A percentile compares a stretch with the other conserved stretches of the same genome.
phyloP scores from a whole-genome alignment of 805 yeast species.

The Starmerella sp. region DNA sequence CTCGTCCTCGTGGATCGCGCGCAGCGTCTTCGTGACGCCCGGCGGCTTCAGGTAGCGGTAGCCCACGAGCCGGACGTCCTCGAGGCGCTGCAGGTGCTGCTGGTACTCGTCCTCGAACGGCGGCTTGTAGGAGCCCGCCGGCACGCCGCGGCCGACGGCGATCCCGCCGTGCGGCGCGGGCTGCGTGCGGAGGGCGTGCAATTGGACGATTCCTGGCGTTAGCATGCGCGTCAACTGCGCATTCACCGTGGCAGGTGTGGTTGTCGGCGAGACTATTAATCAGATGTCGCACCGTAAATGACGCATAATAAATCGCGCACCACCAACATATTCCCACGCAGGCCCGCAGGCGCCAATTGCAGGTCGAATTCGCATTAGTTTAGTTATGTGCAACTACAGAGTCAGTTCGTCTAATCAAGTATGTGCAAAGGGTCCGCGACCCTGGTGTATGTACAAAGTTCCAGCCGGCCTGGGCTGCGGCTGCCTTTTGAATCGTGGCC shows the following conservation, averaged over 20 bases:
- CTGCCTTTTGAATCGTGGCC: too few species aligned
- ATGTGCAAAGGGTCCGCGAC: not conserved
- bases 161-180: not conserved
- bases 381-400: too few species aligned
- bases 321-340: too few species aligned
- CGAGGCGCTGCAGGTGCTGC: slow-evolving; percentile 2
- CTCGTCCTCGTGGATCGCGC: slow-evolving; percentile 26
- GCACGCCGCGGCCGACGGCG: not conserved
- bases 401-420: not conserved
- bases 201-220: not conserved
- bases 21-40: slow-evolving; percentile 47
- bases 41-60: slow-evolving; percentile 38
- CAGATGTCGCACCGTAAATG: not conserved
- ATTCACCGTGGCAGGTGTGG: not conserved
- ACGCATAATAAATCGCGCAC: too few species aligned
- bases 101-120: not conserved
- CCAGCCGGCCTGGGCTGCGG: not conserved
- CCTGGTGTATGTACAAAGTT: not conserved
- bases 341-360: too few species aligned
- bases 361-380: too few species aligned
- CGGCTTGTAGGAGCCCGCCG: not conserved
- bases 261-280: not conserved
- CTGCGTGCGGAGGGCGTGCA: not conserved
- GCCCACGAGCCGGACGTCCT: slow-evolving; percentile 11
- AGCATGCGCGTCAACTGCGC: slow-evolving; percentile 25